Conservation (phyloP, 2,329 filamentous ascomycete species). For the Bipolaris victoriae region DNA sequence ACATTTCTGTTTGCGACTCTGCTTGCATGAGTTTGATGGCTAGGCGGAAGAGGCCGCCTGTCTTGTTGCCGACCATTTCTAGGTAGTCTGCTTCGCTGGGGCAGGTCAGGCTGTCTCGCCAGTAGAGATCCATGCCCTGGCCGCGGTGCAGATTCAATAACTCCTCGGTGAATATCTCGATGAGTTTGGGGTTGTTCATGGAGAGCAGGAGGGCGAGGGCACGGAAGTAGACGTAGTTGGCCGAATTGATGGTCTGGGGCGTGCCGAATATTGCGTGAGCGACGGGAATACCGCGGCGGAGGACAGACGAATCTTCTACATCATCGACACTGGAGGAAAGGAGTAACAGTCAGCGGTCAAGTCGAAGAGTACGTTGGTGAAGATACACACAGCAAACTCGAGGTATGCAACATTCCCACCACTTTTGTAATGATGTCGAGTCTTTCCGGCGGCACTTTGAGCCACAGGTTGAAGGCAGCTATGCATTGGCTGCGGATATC, state of each 20-base stretch:
- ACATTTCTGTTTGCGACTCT: constrained; percentile 61
- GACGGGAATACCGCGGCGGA: constrained; percentile 80
- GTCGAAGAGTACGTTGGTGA: too few relatives aligned
- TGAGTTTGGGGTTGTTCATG: constrained; percentile 69
- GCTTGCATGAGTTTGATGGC: constrained; percentile 89
- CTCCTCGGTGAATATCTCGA: constrained; percentile 80
- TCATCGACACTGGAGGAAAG: constrained; percentile 67
- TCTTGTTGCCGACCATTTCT: constrained; percentile 94
- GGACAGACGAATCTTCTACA: constrained; percentile 79
- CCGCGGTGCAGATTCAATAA: constrained; percentile 83
- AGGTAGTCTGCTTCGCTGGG: constrained; percentile 88
- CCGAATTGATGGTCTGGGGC: constrained; percentile 87
- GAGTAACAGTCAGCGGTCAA: not conserved
- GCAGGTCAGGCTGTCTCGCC: constrained; percentile 83
- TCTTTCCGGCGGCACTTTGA: constrained; percentile 73
- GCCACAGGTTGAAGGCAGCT: constrained; percentile 79
- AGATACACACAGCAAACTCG: constrained; percentile 67
- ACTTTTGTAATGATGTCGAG: constrained; percentile 78
- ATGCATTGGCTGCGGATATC: constrained; percentile 83
- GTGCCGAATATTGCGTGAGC: constrained; percentile 85
- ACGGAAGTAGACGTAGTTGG: constrained; percentile 87
- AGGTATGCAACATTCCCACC: constrained; percentile 84
- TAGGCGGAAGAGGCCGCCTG: constrained; percentile 82
- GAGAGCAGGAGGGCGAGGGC: constrained; percentile 76
- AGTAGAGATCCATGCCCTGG: constrained; percentile 91